Percentiles rank a stretch among this genome's conserved stretches.
phyloP scores from a whole-genome alignment of 192 early-diverging fungal species.

The Backusella liffmaniae region DNA sequence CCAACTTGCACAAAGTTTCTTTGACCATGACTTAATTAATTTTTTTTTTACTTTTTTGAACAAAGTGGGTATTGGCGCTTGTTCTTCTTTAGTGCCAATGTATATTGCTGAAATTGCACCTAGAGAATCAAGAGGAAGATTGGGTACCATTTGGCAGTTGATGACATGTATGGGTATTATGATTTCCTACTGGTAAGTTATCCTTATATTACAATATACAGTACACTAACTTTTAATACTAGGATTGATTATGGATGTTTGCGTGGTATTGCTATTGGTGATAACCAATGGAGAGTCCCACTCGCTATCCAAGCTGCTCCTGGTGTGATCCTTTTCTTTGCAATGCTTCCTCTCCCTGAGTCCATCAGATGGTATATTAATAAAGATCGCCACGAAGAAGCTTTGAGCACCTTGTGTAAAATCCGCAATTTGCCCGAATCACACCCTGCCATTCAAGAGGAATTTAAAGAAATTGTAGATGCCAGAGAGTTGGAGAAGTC shows the following conservation, averaged over 20 bases:
- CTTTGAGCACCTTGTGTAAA: constrained; percentile 40
- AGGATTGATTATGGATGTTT: constrained; percentile 25
- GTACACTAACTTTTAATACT: neutral
- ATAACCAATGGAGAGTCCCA: constrained; percentile 19
- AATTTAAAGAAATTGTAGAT: constrained; percentile 54
- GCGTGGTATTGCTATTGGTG: neutral
- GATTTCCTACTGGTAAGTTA: constrained; percentile 53
- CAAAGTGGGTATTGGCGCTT: constrained; percentile 9
- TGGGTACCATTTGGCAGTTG: constrained; percentile 38
- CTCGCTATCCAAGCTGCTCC: constrained; percentile 69
- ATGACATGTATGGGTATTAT: constrained; percentile 29
- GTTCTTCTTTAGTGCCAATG: constrained; percentile 22
- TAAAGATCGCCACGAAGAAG: constrained; percentile 46
- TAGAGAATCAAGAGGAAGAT: constrained; percentile 14
- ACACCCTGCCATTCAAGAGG: constrained; percentile 39
- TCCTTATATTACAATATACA: neutral
- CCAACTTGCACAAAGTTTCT: neutral
- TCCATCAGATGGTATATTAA: constrained; percentile 58
- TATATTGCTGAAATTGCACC: constrained; percentile 36
- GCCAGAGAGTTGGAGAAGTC: constrained; percentile 49
- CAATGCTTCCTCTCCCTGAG: constrained; percentile 11
- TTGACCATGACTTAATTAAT: neutral
- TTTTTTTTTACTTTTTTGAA: neutral
- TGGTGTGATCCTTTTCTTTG: constrained; percentile 28
- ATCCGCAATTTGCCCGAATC: constrained; percentile 38